Percentiles rank a stretch among this genome's conserved stretches.
Conservation (phyloP, 768 basidiomycete genomes). For the Tylopilus cervinicoccineus region DNA sequence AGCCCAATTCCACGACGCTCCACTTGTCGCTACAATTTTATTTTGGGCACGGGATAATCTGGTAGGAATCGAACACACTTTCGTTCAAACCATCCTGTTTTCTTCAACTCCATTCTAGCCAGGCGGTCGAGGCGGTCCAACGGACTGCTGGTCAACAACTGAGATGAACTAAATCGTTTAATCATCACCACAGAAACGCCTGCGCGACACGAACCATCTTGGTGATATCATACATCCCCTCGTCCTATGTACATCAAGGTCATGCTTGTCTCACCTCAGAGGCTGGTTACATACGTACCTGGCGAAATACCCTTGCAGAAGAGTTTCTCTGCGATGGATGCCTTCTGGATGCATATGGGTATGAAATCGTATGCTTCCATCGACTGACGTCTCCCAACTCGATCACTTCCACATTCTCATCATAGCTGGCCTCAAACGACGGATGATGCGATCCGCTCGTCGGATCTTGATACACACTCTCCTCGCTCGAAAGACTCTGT, state of each 20-base stretch:
- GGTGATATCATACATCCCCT: conserved; percentile 18
- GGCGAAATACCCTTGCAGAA: conserved; percentile 1
- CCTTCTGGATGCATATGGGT: conserved; percentile 8
- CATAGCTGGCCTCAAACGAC: conserved; percentile 13
- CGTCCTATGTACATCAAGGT: conserved; percentile 11
- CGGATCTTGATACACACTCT: conserved; percentile 4
- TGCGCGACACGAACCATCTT: conserved; percentile 22
- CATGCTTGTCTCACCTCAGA: background rate
- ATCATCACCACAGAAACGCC: background rate
- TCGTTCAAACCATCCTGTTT: conserved; percentile 30
- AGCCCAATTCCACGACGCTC: conserved; percentile 24
- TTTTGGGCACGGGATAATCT: background rate
- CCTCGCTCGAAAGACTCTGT: conserved; percentile 19
- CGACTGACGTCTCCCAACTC: conserved; percentile 8
- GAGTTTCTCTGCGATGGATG: background rate
- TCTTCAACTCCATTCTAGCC: conserved; percentile 28
- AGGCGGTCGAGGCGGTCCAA: conserved; percentile 28
- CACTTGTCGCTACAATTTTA: conserved; percentile 24
- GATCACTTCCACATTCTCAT: conserved; percentile 18
- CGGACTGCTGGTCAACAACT: conserved; percentile 25
- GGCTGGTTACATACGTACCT: conserved; percentile 12
- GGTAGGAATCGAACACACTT: conserved; percentile 1
- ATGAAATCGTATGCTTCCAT: conserved; percentile 17
- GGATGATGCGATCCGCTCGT: conserved; percentile 5
- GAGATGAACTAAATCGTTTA: conserved; percentile 4